These are phyloP conservation scores for Arthrobotrys sinensis DNA, from an alignment of 2,329 filamentous ascomycete species.

Conservation along the genomic window DNA sequence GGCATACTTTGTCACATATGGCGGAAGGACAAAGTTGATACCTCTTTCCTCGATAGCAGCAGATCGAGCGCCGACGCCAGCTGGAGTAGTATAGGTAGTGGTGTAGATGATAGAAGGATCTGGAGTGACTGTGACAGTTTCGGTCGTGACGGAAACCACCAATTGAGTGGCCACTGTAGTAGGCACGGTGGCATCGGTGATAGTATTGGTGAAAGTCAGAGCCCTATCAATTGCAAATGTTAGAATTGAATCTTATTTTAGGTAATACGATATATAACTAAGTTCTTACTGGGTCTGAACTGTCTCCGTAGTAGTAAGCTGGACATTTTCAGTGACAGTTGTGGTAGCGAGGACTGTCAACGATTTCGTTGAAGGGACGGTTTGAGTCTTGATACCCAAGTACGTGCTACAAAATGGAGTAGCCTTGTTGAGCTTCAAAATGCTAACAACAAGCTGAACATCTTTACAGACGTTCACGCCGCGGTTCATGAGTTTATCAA, in stretches of 20 bases:
- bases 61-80: constrained; percentile 8
- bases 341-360: constrained; percentile 10
- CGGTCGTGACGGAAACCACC: background rate
- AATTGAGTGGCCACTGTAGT: constrained; percentile 27
- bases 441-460: constrained; percentile 25
- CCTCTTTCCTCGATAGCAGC: constrained; percentile 29
- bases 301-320: constrained; percentile 13
- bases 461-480: constrained; percentile 26
- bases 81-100: constrained; percentile 42
- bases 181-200: constrained; percentile 32
- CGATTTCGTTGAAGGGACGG: constrained; percentile 12
- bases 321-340: constrained; percentile 18
- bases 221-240: constrained; percentile 1
- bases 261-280: background rate
- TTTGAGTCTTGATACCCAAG: constrained; percentile 42
- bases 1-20: constrained; percentile 32
- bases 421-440: constrained; percentile 41
- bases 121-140: constrained; percentile 19
- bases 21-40: constrained; percentile 23
- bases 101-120: constrained; percentile 23
- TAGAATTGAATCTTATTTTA: background rate
- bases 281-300: constrained; percentile 27
- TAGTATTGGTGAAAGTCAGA: constrained; percentile 13
- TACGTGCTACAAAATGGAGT: constrained; percentile 36
- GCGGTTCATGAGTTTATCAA: background rate